Evolutionary conservation across 441 rosid genomes (phyloP).

Genomic region (Melianthus villosus): DNA sequence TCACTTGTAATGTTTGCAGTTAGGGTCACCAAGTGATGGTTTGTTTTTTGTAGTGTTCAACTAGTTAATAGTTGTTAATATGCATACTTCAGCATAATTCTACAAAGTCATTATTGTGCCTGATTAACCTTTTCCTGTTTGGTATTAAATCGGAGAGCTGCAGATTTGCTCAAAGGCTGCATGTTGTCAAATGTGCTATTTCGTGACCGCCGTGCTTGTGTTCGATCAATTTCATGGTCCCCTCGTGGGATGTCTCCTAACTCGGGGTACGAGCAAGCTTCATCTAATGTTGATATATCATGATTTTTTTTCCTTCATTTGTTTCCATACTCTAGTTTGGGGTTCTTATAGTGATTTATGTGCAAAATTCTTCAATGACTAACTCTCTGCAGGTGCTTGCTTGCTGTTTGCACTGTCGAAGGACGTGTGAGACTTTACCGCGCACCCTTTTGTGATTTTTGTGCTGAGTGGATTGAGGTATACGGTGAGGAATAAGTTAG

Average conservation of each 20-base stretch:
- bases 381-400: conserved; percentile 50
- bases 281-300: no score
- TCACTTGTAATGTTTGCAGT: neutral
- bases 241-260: conserved; percentile 77
- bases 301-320: neutral
- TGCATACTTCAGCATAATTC: no score
- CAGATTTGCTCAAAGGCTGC: conserved; percentile 49
- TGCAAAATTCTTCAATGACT: no score
- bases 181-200: conserved; percentile 48
- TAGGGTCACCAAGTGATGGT: neutral
- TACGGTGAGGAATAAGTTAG: no score
- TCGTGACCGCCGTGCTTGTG: conserved; percentile 52
- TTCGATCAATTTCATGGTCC: conserved; percentile 80
- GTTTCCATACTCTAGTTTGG: no score
- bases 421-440: conserved; percentile 76
- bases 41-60: neutral
- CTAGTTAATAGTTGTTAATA: neutral
- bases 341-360: no score
- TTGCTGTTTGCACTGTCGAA: conserved; percentile 67
- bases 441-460: conserved; percentile 63
- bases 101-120: no score
- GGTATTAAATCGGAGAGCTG: conserved; percentile 6
- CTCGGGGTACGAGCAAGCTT: conserved; percentile 62
- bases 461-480: conserved; percentile 94
- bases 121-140: neutral